These are phyloP conservation scores for Phytophthora ohioensis DNA, from an alignment of 352 stramenopile species.

Conservation along the genomic window DNA sequence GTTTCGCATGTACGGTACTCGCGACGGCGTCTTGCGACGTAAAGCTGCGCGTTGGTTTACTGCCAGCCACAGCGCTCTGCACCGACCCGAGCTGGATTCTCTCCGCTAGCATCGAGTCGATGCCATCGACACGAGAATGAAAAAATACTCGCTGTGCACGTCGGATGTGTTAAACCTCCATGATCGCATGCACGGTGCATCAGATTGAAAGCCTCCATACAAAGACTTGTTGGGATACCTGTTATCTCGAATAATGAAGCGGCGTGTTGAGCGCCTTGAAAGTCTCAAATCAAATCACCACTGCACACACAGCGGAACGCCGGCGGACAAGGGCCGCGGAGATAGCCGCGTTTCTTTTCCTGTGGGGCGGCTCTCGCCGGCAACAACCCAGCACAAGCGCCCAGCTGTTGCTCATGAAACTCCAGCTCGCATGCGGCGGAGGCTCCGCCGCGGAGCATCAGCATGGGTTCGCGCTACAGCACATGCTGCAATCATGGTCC, in stretches of 20 bases:
- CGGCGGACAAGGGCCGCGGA: slow-evolving; percentile 35
- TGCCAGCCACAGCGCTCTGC: slow-evolving; percentile 34
- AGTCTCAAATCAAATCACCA: slow-evolving; percentile 35
- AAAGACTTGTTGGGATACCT: slow-evolving; percentile 3
- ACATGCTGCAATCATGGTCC: not conserved
- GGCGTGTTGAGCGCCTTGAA: slow-evolving; percentile 23
- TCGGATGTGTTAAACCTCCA: slow-evolving; percentile 38
- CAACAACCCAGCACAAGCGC: slow-evolving; percentile 29
- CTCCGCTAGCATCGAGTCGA: slow-evolving; percentile 29
- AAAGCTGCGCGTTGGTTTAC: slow-evolving; percentile 39
- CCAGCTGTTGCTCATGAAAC: slow-evolving; percentile 42
- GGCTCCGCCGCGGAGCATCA: slow-evolving; percentile 17
- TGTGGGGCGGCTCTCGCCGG: slow-evolving; percentile 29
- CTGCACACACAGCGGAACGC: slow-evolving; percentile 22
- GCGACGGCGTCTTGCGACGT: slow-evolving; percentile 23
- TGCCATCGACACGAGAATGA: slow-evolving; percentile 28
- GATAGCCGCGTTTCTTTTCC: slow-evolving; percentile 29
- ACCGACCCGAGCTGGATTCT: slow-evolving; percentile 41
- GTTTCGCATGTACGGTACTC: slow-evolving; percentile 39
- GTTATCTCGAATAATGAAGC: slow-evolving; percentile 29
- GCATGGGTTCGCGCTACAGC: not conserved
- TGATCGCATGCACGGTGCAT: not conserved
- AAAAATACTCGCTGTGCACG: slow-evolving; percentile 39
- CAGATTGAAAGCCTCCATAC: not conserved
- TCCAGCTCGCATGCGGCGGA: slow-evolving; percentile 17